These are phyloP conservation scores for Zygoascus flipseniorum DNA, from an alignment of 805 yeast genomes.

Conservation along the genomic window DNA sequence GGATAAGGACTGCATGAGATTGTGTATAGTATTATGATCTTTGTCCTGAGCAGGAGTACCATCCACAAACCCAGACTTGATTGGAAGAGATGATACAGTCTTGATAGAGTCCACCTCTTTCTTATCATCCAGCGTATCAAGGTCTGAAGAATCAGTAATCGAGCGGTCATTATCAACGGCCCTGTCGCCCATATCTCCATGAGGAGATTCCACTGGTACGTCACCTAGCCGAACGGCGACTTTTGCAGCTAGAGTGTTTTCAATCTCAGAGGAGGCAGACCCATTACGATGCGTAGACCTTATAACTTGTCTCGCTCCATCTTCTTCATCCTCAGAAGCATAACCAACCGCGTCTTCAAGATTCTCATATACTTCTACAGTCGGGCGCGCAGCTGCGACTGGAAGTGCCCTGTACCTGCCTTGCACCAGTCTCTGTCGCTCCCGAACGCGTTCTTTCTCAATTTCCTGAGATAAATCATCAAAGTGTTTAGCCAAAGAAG, in stretches of 20 bases:
- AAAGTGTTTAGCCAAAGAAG: slow-evolving; percentile 49
- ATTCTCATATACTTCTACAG: slow-evolving; percentile 82
- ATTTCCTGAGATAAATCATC: slow-evolving; percentile 79
- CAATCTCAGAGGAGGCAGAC: no score
- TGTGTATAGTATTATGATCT: slow-evolving; percentile 34
- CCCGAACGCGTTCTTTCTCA: slow-evolving; percentile 76
- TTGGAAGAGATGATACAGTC: not conserved
- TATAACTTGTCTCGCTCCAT: not conserved
- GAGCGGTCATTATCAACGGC: slow-evolving; percentile 1
- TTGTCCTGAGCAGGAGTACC: slow-evolving; percentile 37
- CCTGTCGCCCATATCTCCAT: not conserved
- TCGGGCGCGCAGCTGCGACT: slow-evolving; percentile 68
- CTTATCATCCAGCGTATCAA: not conserved
- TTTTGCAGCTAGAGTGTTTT: not conserved
- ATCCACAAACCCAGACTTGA: not conserved
- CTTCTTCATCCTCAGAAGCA: slow-evolving; percentile 8
- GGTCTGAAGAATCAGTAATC: not conserved
- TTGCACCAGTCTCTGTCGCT: slow-evolving; percentile 52
- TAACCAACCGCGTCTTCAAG: slow-evolving; percentile 70
- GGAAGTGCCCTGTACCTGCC: slow-evolving; percentile 62
- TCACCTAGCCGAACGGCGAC: not conserved
- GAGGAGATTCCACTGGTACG: not conserved
- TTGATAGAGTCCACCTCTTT: not conserved
- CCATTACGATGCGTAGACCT: no score
- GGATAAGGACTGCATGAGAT: slow-evolving; percentile 73